A percentile compares a stretch with the other conserved stretches of the same genome.
Evolutionary conservation across 768 basidiomycete genomes (phyloP).

Genomic region (Mycena leptocephala): DNA sequence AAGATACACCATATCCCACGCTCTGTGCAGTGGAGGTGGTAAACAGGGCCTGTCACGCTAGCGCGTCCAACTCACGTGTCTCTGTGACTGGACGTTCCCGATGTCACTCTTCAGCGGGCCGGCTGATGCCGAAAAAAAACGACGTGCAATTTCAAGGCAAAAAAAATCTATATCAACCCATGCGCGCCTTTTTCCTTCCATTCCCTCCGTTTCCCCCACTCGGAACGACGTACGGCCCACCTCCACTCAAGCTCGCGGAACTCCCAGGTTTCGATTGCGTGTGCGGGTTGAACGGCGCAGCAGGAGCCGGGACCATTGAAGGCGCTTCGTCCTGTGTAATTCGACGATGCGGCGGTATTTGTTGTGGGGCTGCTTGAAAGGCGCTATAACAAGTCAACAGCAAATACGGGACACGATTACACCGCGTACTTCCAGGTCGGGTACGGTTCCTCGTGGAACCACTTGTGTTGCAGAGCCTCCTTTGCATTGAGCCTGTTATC

Average conservation of each 20-base stretch:
- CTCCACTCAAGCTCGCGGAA: constrained; percentile 37
- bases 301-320: constrained; percentile 83
- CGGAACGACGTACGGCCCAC: constrained; percentile 30
- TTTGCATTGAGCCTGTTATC: constrained; percentile 87
- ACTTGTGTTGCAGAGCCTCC: constrained; percentile 87
- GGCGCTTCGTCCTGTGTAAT: constrained; percentile 96
- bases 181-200: constrained; percentile 29
- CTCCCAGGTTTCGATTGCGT: constrained; percentile 42
- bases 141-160: no score
- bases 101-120: no score
- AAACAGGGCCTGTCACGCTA: neutral
- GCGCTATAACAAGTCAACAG: constrained; percentile 64
- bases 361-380: constrained; percentile 78
- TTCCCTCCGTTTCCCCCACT: constrained; percentile 33
- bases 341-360: constrained; percentile 88
- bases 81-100: no score
- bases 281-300: constrained; percentile 41
- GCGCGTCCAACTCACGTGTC: no score
- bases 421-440: constrained; percentile 87
- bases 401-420: neutral
- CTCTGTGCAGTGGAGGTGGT: neutral
- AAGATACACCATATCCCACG: constrained; percentile 71
- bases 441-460: constrained; percentile 94
- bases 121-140: no score
- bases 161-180: constrained; percentile 10